phyloP scores from a whole-genome alignment of 768 basidiomycete genomes.

The Epithele typhae region DNA sequence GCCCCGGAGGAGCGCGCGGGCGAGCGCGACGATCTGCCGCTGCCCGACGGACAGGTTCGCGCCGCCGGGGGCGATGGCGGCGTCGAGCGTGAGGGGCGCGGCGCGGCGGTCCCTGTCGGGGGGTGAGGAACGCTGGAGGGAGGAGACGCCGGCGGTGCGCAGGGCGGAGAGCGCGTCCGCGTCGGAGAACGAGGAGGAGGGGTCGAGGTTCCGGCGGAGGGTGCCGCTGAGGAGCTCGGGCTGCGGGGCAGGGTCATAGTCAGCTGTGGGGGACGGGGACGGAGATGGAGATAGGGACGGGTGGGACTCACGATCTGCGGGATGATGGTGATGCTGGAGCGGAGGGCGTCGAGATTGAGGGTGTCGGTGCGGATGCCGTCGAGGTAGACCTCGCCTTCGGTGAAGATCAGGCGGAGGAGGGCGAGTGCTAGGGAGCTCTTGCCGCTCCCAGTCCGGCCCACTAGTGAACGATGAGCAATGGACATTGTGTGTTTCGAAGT shows the following conservation, averaged over 20 bases:
- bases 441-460: slow-evolving; percentile 59
- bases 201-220: slow-evolving; percentile 55
- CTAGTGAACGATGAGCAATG: neutral
- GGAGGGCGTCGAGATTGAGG: slow-evolving; percentile 49
- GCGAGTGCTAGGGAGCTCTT: slow-evolving; percentile 50
- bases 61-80: slow-evolving; percentile 38
- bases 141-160: slow-evolving; percentile 43
- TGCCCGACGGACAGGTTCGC: slow-evolving; percentile 50
- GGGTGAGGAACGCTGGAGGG: too few species aligned
- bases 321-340: slow-evolving; percentile 53
- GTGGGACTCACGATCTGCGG: slow-evolving; percentile 44
- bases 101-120: slow-evolving; percentile 34
- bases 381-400: slow-evolving; percentile 46
- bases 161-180: slow-evolving; percentile 43
- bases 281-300: neutral
- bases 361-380: slow-evolving; percentile 43
- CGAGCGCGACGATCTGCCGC: slow-evolving; percentile 55
- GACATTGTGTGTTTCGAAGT: neutral
- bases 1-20: slow-evolving; percentile 49
- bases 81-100: slow-evolving; percentile 39
- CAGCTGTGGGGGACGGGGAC: neutral
- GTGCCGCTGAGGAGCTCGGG: slow-evolving; percentile 52
- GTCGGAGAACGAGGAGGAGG: slow-evolving; percentile 52
- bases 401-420: slow-evolving; percentile 49
- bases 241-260: slow-evolving; percentile 14